Evolutionary conservation across 371 early-diverging fungal genomes (phyloP).

Genomic region (Nematocida sp.): DNA sequence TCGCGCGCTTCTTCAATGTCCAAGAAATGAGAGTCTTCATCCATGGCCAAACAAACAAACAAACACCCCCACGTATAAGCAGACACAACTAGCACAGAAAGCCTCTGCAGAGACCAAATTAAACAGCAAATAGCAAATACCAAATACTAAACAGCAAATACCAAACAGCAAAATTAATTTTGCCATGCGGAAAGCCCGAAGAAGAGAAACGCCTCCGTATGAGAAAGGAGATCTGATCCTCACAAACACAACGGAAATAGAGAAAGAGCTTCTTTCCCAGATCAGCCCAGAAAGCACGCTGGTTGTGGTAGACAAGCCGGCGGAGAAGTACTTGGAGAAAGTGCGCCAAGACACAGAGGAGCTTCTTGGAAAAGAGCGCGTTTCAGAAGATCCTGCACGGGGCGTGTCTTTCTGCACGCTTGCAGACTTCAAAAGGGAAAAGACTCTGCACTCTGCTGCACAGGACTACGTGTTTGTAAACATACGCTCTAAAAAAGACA

Average conservation of each 20-base stretch:
- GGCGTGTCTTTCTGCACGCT: too few relatives aligned
- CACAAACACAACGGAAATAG: background rate
- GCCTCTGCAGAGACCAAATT: too few relatives aligned
- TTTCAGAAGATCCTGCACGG: too few relatives aligned
- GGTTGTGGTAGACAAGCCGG: constrained; percentile 37
- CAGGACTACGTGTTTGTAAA: constrained; percentile 21
- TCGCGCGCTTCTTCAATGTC: background rate
- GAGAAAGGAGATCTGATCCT: constrained; percentile 28
- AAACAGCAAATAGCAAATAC: too few relatives aligned
- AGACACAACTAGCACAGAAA: too few relatives aligned
- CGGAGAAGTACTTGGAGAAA: background rate
- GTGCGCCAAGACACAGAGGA: background rate
- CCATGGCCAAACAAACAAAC: constrained; percentile 42
- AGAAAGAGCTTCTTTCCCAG: background rate
- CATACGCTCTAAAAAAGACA: constrained; percentile 21
- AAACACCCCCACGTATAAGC: too few relatives aligned
- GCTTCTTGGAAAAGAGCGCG: background rate
- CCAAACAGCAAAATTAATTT: too few relatives aligned
- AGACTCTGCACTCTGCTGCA: too few relatives aligned
- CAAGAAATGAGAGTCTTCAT: too few relatives aligned
- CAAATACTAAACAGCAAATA: too few relatives aligned
- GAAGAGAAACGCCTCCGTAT: constrained; percentile 11
- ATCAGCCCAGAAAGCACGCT: background rate
- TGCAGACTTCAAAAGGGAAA: too few relatives aligned
- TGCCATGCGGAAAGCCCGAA: constrained; percentile 11